A percentile compares a stretch with the other conserved stretches of the same genome.
Conservation (phyloP, 768 basidiomycete species). For the Epithele typhae region DNA sequence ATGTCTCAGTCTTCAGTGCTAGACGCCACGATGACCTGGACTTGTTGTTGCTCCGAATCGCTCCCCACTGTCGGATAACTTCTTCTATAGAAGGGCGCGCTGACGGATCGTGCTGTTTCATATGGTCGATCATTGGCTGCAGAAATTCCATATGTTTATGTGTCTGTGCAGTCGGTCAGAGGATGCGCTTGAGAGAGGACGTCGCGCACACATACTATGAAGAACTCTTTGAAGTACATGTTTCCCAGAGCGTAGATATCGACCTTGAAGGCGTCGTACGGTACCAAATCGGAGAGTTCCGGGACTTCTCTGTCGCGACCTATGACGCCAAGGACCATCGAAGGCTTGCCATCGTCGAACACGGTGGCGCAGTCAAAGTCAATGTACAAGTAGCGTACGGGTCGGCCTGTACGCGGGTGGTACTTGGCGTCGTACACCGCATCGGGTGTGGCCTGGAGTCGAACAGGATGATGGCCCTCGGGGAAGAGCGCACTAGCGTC, state of each 20-base stretch:
- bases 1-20: too few species aligned
- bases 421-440: conserved; percentile 26
- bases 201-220: conserved; percentile 5
- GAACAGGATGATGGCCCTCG: conserved; percentile 18
- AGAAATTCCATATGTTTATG: conserved; percentile 12
- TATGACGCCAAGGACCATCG: conserved; percentile 9
- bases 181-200: background rate
- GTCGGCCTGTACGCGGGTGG: conserved; percentile 28
- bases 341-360: conserved; percentile 10
- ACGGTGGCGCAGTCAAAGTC: conserved; percentile 19
- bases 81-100: too few species aligned
- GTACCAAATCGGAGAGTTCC: conserved; percentile 15
- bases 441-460: conserved; percentile 28
- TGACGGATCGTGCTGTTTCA: too few species aligned
- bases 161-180: conserved; percentile 5
- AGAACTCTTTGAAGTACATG: conserved; percentile 16
- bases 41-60: too few species aligned
- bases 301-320: conserved; percentile 21
- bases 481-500: conserved; percentile 16
- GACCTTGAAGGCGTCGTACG: conserved; percentile 21
- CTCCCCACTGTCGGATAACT: too few species aligned
- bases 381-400: conserved; percentile 27
- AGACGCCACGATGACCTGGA: too few species aligned
- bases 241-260: conserved; percentile 21
- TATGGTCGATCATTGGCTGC: conserved; percentile 4